Evolutionary conservation across 805 yeast species (phyloP).

Genomic region (Kodamaea restingae): DNA sequence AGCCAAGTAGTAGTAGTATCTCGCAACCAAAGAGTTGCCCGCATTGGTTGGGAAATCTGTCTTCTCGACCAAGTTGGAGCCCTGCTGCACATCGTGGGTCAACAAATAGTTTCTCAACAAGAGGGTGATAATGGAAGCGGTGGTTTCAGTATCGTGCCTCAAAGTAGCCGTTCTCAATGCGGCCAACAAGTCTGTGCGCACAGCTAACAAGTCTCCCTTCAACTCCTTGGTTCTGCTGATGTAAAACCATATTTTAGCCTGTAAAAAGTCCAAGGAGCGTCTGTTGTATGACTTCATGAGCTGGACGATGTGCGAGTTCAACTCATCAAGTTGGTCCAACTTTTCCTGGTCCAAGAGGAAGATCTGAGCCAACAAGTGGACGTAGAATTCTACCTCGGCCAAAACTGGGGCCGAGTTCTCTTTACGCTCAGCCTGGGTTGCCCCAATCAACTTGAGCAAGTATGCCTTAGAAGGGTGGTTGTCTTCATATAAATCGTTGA

Average conservation of each 20-base stretch:
- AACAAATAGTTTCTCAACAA: conserved; percentile 75
- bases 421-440: conserved; percentile 16
- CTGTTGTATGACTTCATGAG: conserved; percentile 65
- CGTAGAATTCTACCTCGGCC: conserved; percentile 78
- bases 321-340: conserved; percentile 44
- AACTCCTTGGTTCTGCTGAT: conserved; percentile 74
- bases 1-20: conserved; percentile 90
- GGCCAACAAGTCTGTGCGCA: conserved; percentile 65
- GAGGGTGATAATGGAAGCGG: conserved; percentile 81
- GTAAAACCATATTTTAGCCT: conserved; percentile 93
- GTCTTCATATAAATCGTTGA: conserved; percentile 54
- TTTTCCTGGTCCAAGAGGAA: conserved; percentile 63
- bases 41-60: conserved; percentile 83
- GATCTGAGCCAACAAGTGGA: conserved; percentile 75
- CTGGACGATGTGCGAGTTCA: conserved; percentile 50
- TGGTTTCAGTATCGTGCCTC: conserved; percentile 89
- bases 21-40: conserved; percentile 81
- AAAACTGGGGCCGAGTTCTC: conserved; percentile 28
- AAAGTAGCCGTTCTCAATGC: conserved; percentile 85
- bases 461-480: conserved; percentile 40
- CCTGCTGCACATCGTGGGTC: conserved; percentile 79
- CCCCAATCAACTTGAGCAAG: conserved; percentile 31
- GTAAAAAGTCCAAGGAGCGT: conserved; percentile 78
- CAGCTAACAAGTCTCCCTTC: conserved; percentile 44
- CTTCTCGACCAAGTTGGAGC: conserved; percentile 84